These are phyloP conservation scores for Sindora glabra DNA, from an alignment of 306 rosid genomes.

Conservation along the genomic window DNA sequence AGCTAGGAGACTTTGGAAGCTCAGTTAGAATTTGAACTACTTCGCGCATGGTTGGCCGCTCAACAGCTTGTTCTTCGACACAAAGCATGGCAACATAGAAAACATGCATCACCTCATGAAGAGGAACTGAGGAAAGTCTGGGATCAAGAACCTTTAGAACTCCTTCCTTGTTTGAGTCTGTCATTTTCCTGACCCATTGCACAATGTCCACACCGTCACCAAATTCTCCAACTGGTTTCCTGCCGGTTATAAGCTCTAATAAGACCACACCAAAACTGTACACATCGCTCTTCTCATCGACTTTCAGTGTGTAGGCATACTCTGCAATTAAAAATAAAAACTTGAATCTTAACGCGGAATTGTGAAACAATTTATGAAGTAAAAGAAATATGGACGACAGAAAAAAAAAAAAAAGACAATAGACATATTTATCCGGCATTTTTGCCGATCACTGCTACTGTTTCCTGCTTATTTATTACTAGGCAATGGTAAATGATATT, in stretches of 20 bases:
- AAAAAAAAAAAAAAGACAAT: not conserved
- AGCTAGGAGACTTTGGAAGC: constrained; percentile 56
- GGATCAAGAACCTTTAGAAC: constrained; percentile 78
- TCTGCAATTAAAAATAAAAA: constrained; percentile 44
- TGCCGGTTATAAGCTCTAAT: constrained; percentile 67
- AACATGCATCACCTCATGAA: constrained; percentile 77
- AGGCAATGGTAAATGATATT: constrained; percentile 20
- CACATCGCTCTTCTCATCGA: constrained; percentile 93
- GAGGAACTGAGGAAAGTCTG: constrained; percentile 84
- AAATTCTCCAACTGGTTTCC: constrained; percentile 94
- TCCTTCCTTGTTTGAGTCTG: constrained; percentile 78
- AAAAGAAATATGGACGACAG: not conserved
- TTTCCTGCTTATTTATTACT: constrained; percentile 13
- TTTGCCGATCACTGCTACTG: constrained; percentile 7
- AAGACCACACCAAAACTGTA: constrained; percentile 95
- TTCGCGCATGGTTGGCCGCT: constrained; percentile 95
- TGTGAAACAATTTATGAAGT: not conserved
- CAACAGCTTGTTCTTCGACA: constrained; percentile 95
- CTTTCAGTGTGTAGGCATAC: constrained; percentile 88
- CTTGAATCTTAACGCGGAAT: not conserved
- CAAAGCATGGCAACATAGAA: constrained; percentile 93
- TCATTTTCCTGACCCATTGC: constrained; percentile 89
- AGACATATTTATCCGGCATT: not conserved
- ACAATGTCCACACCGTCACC: constrained; percentile 97
- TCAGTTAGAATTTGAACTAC: constrained; percentile 95